Percentiles rank a stretch among this genome's conserved stretches.
Evolutionary conservation across 129 eudicot species (phyloP).

Genomic region (Erigeron canadensis): DNA sequence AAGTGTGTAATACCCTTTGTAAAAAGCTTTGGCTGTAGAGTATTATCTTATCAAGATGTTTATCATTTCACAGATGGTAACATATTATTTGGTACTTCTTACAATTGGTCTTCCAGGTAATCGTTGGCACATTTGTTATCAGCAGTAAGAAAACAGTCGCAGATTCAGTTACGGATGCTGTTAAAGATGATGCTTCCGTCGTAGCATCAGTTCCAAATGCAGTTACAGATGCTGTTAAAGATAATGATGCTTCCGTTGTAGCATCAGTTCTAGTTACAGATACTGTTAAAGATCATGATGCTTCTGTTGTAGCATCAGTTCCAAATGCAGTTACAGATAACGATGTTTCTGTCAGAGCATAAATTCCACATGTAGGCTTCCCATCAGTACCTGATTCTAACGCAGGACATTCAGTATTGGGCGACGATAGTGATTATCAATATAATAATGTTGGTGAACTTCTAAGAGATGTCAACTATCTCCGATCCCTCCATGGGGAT

Average conservation of each 20-base stretch:
- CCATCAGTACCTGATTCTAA: neutral
- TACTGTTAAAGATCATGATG: neutral
- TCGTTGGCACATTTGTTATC: conserved; percentile 47
- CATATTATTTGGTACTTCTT: neutral
- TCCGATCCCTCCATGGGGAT: no score
- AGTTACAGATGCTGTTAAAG: no score
- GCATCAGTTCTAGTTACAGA: neutral
- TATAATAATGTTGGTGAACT: neutral
- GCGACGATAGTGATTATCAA: neutral
- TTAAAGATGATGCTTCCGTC: conserved; percentile 40
- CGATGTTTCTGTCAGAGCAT: neutral
- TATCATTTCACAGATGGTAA: neutral
- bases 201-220: neutral
- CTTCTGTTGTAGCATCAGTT: no score
- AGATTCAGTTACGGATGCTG: conserved; percentile 1
- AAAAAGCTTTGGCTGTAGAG: neutral
- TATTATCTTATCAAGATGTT: neutral
- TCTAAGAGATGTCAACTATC: no score
- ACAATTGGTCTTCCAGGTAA: conserved; percentile 32
- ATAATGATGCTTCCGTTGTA: neutral
- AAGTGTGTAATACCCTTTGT: neutral
- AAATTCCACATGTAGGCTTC: neutral
- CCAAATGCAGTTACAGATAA: neutral
- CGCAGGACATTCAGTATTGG: neutral
- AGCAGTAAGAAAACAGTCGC: conserved; percentile 32